These are phyloP conservation scores for Amoeboaphelidium occidentale DNA, from an alignment of 371 early-diverging fungal genomes.

Conservation along the genomic window DNA sequence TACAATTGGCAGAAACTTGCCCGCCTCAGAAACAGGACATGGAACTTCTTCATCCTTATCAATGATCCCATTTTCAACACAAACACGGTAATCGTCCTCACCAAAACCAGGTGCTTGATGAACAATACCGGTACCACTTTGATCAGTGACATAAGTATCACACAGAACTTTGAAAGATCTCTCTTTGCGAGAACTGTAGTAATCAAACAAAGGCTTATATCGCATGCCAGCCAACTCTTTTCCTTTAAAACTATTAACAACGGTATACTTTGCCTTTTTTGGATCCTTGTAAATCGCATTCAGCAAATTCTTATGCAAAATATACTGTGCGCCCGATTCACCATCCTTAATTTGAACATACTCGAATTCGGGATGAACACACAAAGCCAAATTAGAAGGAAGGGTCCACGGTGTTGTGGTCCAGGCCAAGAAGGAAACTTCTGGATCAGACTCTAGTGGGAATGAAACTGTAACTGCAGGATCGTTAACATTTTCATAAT, in stretches of 20 bases:
- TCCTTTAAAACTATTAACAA: conserved; percentile 60
- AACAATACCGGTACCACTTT: conserved; percentile 98
- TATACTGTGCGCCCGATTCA: conserved; percentile 50
- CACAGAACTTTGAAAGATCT: conserved; percentile 67
- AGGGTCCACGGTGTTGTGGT: conserved; percentile 99
- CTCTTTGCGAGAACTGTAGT: conserved; percentile 39
- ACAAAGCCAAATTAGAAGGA: conserved; percentile 86
- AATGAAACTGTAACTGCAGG: conserved; percentile 87
- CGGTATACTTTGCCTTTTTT: conserved; percentile 76
- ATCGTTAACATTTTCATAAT: conserved; percentile 97
- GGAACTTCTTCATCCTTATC: conserved; percentile 38
- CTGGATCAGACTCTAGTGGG: conserved; percentile 59
- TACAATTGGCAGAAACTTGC: conserved; percentile 61
- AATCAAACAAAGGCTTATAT: conserved; percentile 80
- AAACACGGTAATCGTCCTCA: conserved; percentile 98
- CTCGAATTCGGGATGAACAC: conserved; percentile 77
- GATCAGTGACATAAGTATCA: conserved; percentile 87
- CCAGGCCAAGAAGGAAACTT: conserved; percentile 79
- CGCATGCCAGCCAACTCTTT: conserved; percentile 60
- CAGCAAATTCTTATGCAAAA: conserved; percentile 64
- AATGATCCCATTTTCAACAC: conserved; percentile 58
- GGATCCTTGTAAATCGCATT: conserved; percentile 72
- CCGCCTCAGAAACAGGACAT: conserved; percentile 88
- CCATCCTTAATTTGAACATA: conserved; percentile 80
- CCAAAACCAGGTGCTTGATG: conserved; percentile 99